Evolutionary conservation across 1,284 basidiomycete species (phyloP).

Genomic region (Pseudozyma hubeiensis): DNA sequence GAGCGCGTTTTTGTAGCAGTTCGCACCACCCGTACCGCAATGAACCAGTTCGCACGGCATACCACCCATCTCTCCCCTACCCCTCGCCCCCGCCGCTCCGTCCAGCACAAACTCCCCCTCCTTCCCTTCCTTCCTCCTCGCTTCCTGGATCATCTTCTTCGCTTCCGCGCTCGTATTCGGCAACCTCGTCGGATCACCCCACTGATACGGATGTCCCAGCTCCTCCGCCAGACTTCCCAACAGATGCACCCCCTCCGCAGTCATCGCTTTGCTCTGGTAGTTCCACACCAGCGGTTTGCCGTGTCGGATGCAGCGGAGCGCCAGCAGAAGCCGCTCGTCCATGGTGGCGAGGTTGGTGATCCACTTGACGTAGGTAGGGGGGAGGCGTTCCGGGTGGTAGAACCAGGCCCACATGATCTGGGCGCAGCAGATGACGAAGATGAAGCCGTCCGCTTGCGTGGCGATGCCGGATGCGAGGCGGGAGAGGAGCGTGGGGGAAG

Average conservation of each 20-base stretch:
- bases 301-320: conserved; percentile 59
- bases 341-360: conserved; percentile 66
- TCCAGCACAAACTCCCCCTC: conserved; percentile 44
- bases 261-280: conserved; percentile 58
- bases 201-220: conserved; percentile 57
- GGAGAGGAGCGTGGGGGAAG: too few species aligned
- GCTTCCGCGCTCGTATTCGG: conserved; percentile 46
- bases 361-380: conserved; percentile 67
- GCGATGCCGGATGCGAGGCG: neutral
- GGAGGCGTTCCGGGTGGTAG: conserved; percentile 64
- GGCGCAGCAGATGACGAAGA: conserved; percentile 62
- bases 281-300: conserved; percentile 59
- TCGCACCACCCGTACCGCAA: conserved; percentile 62
- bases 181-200: conserved; percentile 56
- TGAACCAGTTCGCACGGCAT: conserved; percentile 69
- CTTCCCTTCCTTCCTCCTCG: conserved; percentile 8
- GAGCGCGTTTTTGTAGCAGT: conserved; percentile 66
- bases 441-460: conserved; percentile 51
- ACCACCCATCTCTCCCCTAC: conserved; percentile 59
- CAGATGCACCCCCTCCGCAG: conserved; percentile 41
- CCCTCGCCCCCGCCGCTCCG: conserved; percentile 53
- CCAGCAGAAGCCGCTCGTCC: conserved; percentile 66
- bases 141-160: conserved; percentile 14
- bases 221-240: conserved; percentile 53
- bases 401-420: conserved; percentile 68